Conservation (phyloP, 192 early-diverging fungal genomes). For the Rhizoclosmatium globosum region DNA sequence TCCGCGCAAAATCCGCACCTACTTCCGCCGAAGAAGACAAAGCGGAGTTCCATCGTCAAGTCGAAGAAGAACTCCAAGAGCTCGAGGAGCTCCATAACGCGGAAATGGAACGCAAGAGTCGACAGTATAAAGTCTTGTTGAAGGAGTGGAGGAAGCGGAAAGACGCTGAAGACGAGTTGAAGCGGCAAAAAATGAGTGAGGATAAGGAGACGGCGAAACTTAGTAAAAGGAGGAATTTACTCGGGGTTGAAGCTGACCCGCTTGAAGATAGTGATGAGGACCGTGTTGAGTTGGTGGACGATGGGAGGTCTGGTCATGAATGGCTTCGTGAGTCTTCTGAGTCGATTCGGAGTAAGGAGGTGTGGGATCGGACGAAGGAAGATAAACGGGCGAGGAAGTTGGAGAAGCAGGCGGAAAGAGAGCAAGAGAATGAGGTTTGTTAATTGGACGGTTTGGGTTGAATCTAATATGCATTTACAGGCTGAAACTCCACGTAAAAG, state of each 20-base stretch:
- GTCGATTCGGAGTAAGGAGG: neutral
- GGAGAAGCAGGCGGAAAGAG: constrained; percentile 1
- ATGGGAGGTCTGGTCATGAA: constrained; percentile 34
- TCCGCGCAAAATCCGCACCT: constrained; percentile 20
- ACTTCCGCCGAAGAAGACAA: constrained; percentile 29
- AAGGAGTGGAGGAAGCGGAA: constrained; percentile 34
- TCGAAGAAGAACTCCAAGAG: constrained; percentile 33
- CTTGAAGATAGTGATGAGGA: constrained; percentile 26
- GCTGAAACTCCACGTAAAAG: neutral
- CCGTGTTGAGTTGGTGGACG: constrained; percentile 4
- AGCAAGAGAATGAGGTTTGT: constrained; percentile 10
- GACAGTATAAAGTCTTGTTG: constrained; percentile 17
- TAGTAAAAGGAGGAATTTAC: neutral
- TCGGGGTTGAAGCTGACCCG: constrained; percentile 19
- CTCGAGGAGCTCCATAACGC: constrained; percentile 39
- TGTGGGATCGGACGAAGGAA: neutral
- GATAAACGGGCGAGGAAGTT: neutral
- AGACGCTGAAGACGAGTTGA: constrained; percentile 17
- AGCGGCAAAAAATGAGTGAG: neutral
- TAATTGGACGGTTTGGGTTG: too few species aligned
- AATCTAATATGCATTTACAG: too few species aligned
- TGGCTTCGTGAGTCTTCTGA: constrained; percentile 17
- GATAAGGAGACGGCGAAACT: neutral
- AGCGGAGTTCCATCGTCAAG: constrained; percentile 15
- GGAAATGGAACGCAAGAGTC: constrained; percentile 17